Evolutionary conservation across 306 rosid species (phyloP), one percentile per base, ranked within the genome.

Genomic region (Fragaria nilgerrensis): DNA sequence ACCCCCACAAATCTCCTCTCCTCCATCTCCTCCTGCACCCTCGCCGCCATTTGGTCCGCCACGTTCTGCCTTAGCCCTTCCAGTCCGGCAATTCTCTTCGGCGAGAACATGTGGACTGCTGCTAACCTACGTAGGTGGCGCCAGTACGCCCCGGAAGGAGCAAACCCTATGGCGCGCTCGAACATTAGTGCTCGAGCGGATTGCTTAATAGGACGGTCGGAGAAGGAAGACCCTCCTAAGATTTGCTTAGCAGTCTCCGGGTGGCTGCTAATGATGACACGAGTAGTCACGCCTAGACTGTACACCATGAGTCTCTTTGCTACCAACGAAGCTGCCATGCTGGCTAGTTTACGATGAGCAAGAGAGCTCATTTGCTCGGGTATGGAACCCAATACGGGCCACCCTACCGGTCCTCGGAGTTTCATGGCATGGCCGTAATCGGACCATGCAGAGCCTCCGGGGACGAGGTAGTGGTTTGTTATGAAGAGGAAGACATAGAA

Each of bases 391-490:
- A 94, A 22, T 0, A 94, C 44, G 13, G 94, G 96, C 96, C 97
- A 94, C 1, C 97, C 98, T 44, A 78, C 71, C 0, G 97, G 95
- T 2, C 98, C 98, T 73, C 77, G 44, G 43, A 25, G 17, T 58
- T 39, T 59, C 4, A 50, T 48, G 27, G 27, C 15, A 66, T 37
- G 58, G 10, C 36, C 36, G 63, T 65, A 75, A 58, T 64, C 82
- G 1, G 96, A 84, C 98, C 98, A 94, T 75, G 97, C 97, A 81
- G 90, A 88, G 20, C 98, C 98, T 23, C 96, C 98, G 0, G 96
- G 91, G 75, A 89, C 32, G 47, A 88, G 85, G 91, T 90, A 90
- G 65, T 68, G 77, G 69, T 84, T 85, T 0, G 87, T 83, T 23
- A 83, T 78, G 78, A 90, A 5, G 67, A 81, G 53, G 36, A 82